Base-by-base conservation (phyloP, 2,329 filamentous ascomycete species). In the Colletotrichum lindemuthianum region DNA sequence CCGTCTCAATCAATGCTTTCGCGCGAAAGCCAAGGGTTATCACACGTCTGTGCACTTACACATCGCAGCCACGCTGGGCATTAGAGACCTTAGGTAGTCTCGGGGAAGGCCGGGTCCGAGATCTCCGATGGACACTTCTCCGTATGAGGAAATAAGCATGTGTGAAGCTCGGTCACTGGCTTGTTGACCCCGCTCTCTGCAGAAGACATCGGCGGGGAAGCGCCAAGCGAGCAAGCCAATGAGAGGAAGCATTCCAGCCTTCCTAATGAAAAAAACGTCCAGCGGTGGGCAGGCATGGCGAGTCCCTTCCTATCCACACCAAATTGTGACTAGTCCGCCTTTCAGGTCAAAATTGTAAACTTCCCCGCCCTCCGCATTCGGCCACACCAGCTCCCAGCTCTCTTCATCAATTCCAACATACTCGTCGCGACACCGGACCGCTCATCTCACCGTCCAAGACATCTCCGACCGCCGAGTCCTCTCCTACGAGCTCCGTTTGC, bases 401-500 rank as follows among this genome's bases (percentile, higher is more conserved):
- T 54, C 43, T 53, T 61, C 65, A 66, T 61, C 65, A 61, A 44
- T 55, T 55, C 15, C 51, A 63, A 57, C 49, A 59, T 52, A 53
- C 47, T 55, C 55, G 59, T 68, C 67, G 67, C 67, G 67, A 69
- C 61, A 68, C 67, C 67, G 67, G 67, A 60, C 67, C 65, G 44
- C 54, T 50, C 63, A 58, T 59, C 51, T 63, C 66, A 51, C 55
- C 66, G 53, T 60, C 50, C 44, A 45, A 56, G 52, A 65, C 34
- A 57, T 65, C 63, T 52, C 51, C 56, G 60, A 66, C 48, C 59
- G 54, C 60, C 41, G 60, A 58, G 49, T 24, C 52, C 11, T 24
- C 37, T 55, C 39, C 61, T 63, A 43, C 56, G 52, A 60, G 49
- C 50, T 65, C 55, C 55, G 55, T 52, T 50, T 47, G 61, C 65